phyloP scores from a whole-genome alignment of 2,329 filamentous ascomycete genomes.

The Hypoxylon sp. region DNA sequence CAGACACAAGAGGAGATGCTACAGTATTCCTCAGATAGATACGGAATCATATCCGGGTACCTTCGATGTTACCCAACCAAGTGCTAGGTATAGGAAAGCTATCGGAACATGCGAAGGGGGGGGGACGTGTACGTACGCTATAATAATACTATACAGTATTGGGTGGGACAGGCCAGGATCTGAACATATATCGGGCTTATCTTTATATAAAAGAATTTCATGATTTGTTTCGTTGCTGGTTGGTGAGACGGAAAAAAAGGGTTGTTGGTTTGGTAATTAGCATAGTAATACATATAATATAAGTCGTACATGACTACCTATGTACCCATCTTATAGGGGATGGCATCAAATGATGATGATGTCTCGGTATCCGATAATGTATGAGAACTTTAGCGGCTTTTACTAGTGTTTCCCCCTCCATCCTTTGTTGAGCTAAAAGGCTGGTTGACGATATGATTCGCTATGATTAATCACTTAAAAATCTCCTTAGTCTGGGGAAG shows the following conservation, averaged over 20 bases:
- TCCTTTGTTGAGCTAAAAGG: background rate
- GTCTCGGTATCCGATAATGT: background rate
- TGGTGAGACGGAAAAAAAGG: conserved; percentile 21
- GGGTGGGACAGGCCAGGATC: conserved; percentile 30
- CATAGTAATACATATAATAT: conserved; percentile 37
- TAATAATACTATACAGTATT: conserved; percentile 26
- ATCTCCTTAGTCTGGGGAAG: conserved; percentile 30
- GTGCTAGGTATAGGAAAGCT: conserved; percentile 15
- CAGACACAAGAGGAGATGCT: conserved; percentile 20
- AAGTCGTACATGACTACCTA: background rate
- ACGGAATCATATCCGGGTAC: conserved; percentile 37
- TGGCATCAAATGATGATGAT: background rate
- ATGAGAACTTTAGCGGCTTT: conserved; percentile 18
- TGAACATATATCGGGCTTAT: conserved; percentile 36
- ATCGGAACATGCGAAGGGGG: conserved; percentile 27
- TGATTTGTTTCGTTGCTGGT: conserved; percentile 8
- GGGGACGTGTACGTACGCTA: conserved; percentile 23
- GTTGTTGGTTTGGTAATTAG: conserved; percentile 17
- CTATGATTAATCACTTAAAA: conserved; percentile 31
- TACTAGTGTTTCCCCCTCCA: background rate
- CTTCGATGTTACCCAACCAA: conserved; percentile 41
- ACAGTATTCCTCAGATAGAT: conserved; percentile 36
- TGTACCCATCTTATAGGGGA: background rate
- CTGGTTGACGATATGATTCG: conserved; percentile 10
- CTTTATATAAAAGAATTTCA: conserved; percentile 22